A percentile compares a stretch with the other conserved stretches of the same genome.
Evolutionary conservation across 2,329 filamentous ascomycete genomes (phyloP).

Genomic region (Penicillium sumatraense): DNA sequence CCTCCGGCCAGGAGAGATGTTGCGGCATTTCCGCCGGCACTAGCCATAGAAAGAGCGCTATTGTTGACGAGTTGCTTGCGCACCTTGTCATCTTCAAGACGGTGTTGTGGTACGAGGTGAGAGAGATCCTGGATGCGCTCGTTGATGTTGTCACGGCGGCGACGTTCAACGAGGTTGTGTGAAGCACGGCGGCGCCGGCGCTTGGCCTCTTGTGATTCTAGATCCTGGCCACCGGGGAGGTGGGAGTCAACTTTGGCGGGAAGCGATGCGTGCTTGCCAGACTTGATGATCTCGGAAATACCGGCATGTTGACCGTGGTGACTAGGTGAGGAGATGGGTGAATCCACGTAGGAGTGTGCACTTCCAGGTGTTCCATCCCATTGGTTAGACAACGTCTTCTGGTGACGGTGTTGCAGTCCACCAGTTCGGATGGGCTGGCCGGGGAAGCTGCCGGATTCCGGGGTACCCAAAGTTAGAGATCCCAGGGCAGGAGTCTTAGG

Average conservation of each 20-base stretch:
- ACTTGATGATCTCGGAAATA: slow-evolving; percentile 85
- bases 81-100: slow-evolving; percentile 95
- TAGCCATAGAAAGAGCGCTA: slow-evolving; percentile 81
- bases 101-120: slow-evolving; percentile 86
- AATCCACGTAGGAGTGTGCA: slow-evolving; percentile 83
- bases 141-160: slow-evolving; percentile 96
- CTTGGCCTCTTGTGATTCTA: slow-evolving; percentile 91
- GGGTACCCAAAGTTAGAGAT: slow-evolving; percentile 71
- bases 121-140: slow-evolving; percentile 97
- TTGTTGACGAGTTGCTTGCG: slow-evolving; percentile 94
- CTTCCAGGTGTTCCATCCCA: slow-evolving; percentile 89
- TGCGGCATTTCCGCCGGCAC: slow-evolving; percentile 61
- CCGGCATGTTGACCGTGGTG: slow-evolving; percentile 64
- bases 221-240: slow-evolving; percentile 48
- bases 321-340: slow-evolving; percentile 80
- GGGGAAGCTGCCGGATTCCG: slow-evolving; percentile 73
- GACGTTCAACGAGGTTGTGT: slow-evolving; percentile 93
- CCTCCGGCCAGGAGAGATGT: slow-evolving; percentile 88
- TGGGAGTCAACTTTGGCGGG: slow-evolving; percentile 77
- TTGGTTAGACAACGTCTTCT: slow-evolving; percentile 83
- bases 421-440: slow-evolving; percentile 77
- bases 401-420: slow-evolving; percentile 65
- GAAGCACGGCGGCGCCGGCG: slow-evolving; percentile 88
- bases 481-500: slow-evolving; percentile 81
- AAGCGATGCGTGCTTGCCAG: slow-evolving; percentile 82